phyloP scores from a whole-genome alignment of 2,329 filamentous ascomycete genomes.

The Chrysosphaeria jannelii region DNA sequence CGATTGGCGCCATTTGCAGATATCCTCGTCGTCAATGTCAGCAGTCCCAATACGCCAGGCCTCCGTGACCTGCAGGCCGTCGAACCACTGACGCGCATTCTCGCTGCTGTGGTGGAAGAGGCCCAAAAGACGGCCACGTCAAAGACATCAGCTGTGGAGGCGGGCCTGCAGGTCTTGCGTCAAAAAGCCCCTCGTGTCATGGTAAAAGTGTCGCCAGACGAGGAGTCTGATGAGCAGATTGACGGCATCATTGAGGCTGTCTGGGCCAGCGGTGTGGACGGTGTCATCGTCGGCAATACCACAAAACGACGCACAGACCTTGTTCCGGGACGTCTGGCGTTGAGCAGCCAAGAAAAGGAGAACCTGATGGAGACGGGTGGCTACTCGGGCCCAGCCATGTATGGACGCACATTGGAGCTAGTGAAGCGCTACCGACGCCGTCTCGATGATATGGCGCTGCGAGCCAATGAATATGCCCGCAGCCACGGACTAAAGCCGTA shows the following conservation, averaged over 20 bases:
- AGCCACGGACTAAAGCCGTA: no score
- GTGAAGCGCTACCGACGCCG: constrained; percentile 50
- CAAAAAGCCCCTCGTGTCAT: constrained; percentile 56
- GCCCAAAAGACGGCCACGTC: constrained; percentile 26
- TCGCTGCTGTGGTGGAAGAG: constrained; percentile 57
- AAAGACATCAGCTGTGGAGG: constrained; percentile 1
- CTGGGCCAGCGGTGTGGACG: constrained; percentile 60
- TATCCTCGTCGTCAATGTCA: constrained; percentile 92
- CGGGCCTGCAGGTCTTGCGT: constrained; percentile 11
- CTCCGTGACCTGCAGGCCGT: constrained; percentile 62
- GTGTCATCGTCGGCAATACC: constrained; percentile 90
- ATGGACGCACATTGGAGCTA: constrained; percentile 45
- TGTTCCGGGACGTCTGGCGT: constrained; percentile 30
- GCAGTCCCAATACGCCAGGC: constrained; percentile 83
- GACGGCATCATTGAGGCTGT: constrained; percentile 70
- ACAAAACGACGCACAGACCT: constrained; percentile 55
- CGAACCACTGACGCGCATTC: constrained; percentile 51
- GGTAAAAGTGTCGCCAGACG: constrained; percentile 95
- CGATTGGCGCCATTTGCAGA: constrained; percentile 69
- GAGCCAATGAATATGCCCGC: constrained; percentile 6
- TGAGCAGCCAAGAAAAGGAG: constrained; percentile 34
- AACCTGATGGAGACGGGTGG: constrained; percentile 54
- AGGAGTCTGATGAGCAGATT: constrained; percentile 62
- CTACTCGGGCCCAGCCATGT: constrained; percentile 74
- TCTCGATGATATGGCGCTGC: constrained; percentile 18